A percentile compares a stretch with the other conserved stretches of the same genome.
These are phyloP conservation scores for Straminergon stramineum DNA, from an alignment of 225 moss, liverwort and hornwort species.

Conservation along the genomic window DNA sequence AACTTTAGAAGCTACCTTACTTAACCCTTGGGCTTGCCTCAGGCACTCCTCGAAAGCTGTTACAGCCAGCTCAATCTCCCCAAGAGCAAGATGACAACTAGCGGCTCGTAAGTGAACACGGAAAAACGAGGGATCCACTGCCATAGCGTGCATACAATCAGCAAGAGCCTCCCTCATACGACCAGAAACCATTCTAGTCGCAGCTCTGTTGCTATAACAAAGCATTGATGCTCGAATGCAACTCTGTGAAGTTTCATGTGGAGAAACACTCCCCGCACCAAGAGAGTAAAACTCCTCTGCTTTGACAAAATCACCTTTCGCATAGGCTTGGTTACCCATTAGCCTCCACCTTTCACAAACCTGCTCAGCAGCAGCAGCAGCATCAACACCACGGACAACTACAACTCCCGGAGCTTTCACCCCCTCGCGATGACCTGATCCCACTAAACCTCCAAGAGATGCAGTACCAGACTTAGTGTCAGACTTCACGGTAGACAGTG, in stretches of 20 bases:
- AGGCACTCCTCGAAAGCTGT: constrained; percentile 72
- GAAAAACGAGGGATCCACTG: constrained; percentile 76
- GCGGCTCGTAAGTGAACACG: constrained; percentile 85
- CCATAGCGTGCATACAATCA: constrained; percentile 80
- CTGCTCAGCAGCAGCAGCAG: constrained; percentile 64
- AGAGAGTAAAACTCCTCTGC: constrained; percentile 95
- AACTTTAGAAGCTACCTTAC: constrained; percentile 55
- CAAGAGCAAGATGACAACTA: constrained; percentile 87
- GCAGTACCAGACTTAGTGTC: constrained; percentile 7
- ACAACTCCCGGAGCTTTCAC: constrained; percentile 24
- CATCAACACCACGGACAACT: constrained; percentile 42
- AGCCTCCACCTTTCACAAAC: constrained; percentile 92
- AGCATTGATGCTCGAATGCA: constrained; percentile 86
- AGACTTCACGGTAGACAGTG: constrained; percentile 7
- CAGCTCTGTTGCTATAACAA: constrained; percentile 95
- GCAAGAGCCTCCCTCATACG: constrained; percentile 91
- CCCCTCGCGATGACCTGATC: constrained; percentile 31
- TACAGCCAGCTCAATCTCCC: constrained; percentile 68
- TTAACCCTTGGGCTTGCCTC: constrained; percentile 49
- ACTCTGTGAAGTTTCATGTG: constrained; percentile 76
- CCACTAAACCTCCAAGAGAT: constrained; percentile 19
- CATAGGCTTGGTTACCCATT: constrained; percentile 91
- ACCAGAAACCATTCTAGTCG: constrained; percentile 92
- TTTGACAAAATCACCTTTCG: constrained; percentile 83
- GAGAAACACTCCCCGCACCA: constrained; percentile 82